A percentile compares a stretch with the other conserved stretches of the same genome.
Conservation (phyloP, 495 filamentous ascomycete species). For the Pyronema omphalodes region DNA sequence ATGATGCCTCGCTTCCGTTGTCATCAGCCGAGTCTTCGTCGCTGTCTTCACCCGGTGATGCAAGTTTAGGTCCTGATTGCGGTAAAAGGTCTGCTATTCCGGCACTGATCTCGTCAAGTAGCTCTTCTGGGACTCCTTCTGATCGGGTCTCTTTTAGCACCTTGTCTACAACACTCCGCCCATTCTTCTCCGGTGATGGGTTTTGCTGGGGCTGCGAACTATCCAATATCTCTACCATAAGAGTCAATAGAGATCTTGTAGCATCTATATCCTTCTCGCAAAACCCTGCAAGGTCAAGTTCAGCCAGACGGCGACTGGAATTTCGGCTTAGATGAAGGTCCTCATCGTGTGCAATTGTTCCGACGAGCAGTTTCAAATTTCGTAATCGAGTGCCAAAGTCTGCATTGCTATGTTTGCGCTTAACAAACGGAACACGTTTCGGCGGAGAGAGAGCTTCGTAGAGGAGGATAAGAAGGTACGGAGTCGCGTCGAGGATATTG, state of each 20-base stretch:
- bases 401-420: background rate
- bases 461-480: conserved; percentile 15
- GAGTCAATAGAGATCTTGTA: conserved; percentile 6
- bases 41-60: too few relatives aligned
- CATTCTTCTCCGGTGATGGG: background rate
- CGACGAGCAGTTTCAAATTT: conserved; percentile 47
- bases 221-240: background rate
- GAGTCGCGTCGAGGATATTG: conserved; percentile 18
- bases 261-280: conserved; percentile 14
- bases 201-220: background rate
- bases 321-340: conserved; percentile 36
- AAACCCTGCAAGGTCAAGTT: conserved; percentile 12
- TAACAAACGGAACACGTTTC: conserved; percentile 16
- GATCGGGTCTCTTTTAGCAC: background rate
- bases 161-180: background rate
- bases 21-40: too few relatives aligned
- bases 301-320: conserved; percentile 23
- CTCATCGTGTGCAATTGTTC: conserved; percentile 44
- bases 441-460: conserved; percentile 16
- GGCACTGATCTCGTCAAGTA: background rate
- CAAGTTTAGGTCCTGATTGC: too few relatives aligned
- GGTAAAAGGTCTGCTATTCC: too few relatives aligned
- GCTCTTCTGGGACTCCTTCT: background rate
- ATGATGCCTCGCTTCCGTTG: too few relatives aligned
- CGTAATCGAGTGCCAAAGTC: conserved; percentile 10